phyloP scores from a whole-genome alignment of 345 rosid species.

The Euphorbia tirucalli region DNA sequence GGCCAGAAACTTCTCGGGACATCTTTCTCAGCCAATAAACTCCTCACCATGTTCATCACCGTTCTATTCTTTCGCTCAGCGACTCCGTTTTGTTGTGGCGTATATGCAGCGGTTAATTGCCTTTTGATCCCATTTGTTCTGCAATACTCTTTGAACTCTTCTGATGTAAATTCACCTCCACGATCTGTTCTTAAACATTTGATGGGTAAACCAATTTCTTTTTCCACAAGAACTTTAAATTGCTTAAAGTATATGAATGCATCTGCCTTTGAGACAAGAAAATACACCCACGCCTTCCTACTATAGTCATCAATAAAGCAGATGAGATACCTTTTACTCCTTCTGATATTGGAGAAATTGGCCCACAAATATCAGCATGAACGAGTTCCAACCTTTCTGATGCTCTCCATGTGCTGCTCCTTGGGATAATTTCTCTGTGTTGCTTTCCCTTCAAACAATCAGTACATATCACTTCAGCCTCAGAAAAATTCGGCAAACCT shows the following conservation, averaged over 20 bases:
- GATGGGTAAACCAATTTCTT: not conserved
- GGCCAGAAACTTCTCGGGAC: no score
- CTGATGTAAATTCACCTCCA: no score
- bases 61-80: no score
- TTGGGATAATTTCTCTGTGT: not conserved
- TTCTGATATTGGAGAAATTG: conserved; percentile 3
- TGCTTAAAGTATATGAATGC: not conserved
- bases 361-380: conserved; percentile 7
- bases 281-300: conserved; percentile 11
- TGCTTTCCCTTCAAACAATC: no score
- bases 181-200: conserved; percentile 8
- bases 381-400: conserved; percentile 1
- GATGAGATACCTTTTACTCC: conserved; percentile 3
- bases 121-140: no score
- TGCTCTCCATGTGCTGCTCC: conserved; percentile 10
- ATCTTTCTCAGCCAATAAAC: no score
- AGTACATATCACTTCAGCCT: no score
- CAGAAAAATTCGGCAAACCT: no score
- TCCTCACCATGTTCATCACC: no score
- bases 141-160: no score
- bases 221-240: conserved; percentile 2
- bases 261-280: not conserved
- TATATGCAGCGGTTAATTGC: no score
- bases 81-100: no score
- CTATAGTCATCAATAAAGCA: conserved; percentile 16